phyloP scores from a whole-genome alignment of 1,284 basidiomycete species.

The Moniliophthora roreri region DNA sequence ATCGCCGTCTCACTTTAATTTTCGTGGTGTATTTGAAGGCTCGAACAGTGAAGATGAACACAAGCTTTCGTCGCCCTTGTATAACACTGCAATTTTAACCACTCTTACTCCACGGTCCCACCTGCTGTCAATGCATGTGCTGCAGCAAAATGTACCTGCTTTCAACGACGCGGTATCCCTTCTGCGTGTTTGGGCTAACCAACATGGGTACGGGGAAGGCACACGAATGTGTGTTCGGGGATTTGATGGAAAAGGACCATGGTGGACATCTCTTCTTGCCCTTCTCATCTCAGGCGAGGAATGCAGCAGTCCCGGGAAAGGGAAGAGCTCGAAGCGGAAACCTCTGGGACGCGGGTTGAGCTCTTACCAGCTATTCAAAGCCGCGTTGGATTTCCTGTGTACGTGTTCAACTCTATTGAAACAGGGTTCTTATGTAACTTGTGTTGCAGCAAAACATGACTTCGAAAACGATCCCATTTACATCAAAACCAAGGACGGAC shows the following conservation, averaged over 20 bases:
- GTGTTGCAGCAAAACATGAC: conserved; percentile 69
- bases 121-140: conserved; percentile 68
- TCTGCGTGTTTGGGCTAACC: conserved; percentile 88
- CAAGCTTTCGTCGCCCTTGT: conserved; percentile 53
- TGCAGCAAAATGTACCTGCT: conserved; percentile 62
- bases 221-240: conserved; percentile 59
- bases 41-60: conserved; percentile 22
- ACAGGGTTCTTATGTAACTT: conserved; percentile 3
- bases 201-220: conserved; percentile 75
- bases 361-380: conserved; percentile 86
- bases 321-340: conserved; percentile 41
- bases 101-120: conserved; percentile 65
- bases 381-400: conserved; percentile 79
- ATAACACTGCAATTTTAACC: conserved; percentile 77
- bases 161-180: conserved; percentile 80
- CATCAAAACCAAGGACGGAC: conserved; percentile 53
- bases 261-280: conserved; percentile 73
- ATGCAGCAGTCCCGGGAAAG: conserved; percentile 15
- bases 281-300: conserved; percentile 75
- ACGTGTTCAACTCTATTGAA: conserved; percentile 22
- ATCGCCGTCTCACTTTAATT: conserved; percentile 74
- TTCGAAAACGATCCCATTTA: conserved; percentile 66
- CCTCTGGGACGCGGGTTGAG: conserved; percentile 74
- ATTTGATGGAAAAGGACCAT: conserved; percentile 65
- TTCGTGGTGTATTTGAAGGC: conserved; percentile 42